Evolutionary conservation across 2,329 filamentous ascomycete genomes (phyloP), one percentile per base, ranked within the genome.

Genomic region (Orbilia brochopaga): DNA sequence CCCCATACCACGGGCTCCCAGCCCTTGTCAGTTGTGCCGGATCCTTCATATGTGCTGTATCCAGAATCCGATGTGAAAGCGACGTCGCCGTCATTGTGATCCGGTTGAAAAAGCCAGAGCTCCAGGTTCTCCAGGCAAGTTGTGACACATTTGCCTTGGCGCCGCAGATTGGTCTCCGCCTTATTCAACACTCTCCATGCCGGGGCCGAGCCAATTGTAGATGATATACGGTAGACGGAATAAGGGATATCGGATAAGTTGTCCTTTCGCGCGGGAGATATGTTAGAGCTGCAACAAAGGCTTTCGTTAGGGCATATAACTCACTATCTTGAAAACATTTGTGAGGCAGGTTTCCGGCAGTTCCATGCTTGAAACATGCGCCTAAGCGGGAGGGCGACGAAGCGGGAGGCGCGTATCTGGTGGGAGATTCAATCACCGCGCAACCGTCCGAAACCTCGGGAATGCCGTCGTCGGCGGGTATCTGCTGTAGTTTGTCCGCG

Each of bases 251-350:
- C 60, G 42, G 67, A 65, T 61, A 73, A 58, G 55, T 73, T 73
- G 60, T 73, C 67, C 67, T 70, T 48, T 53, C 27, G 35, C 58
- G 40, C n/a, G 8, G 27, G 30, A 40, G 50, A 55, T 37, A 55
- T 46, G 46, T 70, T 59, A 70, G 66, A 48, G 54, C 40, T 55
- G 55, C 30, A 21, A 61, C 35, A 42, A 35, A 37, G 24, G 27
- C 37, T 44, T 21, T 46, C 2, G 37, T 11, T 48, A 17, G 40
- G 40, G 44, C 11, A 19, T 23, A 23, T 37, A 64, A 70, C 66
- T 70, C 54, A 70, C 66, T 70, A 73, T 65, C 67, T 73, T 73
- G 56, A 65, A 73, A 66, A 73, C 67, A 61, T 73, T 73, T 48
- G 67, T 73, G 35, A 66, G 62, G 62, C 67, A 73, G 67, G 52